Conservation (phyloP, 2,329 filamentous ascomycete genomes). For the Penicillium fuscoglaucum region DNA sequence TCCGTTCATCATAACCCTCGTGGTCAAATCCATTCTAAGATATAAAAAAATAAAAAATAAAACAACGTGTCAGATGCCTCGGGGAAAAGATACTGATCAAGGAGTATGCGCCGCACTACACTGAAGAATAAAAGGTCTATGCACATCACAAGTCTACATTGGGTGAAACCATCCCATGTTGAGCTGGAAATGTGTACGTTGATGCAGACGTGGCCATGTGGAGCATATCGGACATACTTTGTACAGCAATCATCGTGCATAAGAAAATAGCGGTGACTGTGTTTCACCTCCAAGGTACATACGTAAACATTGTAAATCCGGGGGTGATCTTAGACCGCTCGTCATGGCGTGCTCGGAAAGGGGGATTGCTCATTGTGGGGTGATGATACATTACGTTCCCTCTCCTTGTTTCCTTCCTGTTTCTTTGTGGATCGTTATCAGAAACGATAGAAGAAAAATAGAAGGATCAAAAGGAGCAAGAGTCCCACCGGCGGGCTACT, state of each 20-base stretch:
- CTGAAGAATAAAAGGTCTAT: background rate
- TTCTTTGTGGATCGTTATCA: background rate
- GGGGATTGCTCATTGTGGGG: constrained; percentile 26
- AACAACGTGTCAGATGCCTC: background rate
- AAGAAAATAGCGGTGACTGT: constrained; percentile 25
- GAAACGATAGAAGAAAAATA: background rate
- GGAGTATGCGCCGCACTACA: background rate
- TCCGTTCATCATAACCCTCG: too few species aligned
- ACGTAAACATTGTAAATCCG: constrained; percentile 13
- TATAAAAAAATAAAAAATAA: background rate
- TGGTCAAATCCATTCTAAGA: background rate
- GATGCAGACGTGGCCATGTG: constrained; percentile 13
- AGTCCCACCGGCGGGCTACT: background rate
- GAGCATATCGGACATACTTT: background rate
- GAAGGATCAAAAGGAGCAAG: background rate
- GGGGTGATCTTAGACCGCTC: constrained; percentile 15
- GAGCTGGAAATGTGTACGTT: background rate
- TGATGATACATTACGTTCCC: background rate
- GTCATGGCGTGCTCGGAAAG: constrained; percentile 25
- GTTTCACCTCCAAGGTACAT: constrained; percentile 3
- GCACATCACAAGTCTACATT: constrained; percentile 11
- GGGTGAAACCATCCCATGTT: constrained; percentile 20
- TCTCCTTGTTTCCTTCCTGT: background rate
- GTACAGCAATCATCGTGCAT: background rate
- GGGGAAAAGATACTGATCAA: constrained; percentile 9